Base-by-base conservation (phyloP, 768 basidiomycete species). In the Calocybe gangraenosa region DNA sequence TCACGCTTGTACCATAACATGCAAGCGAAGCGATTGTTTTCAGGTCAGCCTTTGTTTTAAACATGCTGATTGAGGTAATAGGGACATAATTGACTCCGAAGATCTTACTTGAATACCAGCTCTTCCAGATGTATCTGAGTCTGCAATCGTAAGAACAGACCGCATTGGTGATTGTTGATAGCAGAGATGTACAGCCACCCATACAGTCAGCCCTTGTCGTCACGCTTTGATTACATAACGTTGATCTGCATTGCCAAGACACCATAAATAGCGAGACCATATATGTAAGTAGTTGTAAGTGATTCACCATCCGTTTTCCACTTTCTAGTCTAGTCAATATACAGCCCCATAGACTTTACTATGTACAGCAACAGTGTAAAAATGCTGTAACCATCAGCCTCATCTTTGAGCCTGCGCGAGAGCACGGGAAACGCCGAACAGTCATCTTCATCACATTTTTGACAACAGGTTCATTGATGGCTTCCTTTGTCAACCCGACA, bases 91-190 rank as follows among this genome's bases (percentile, higher is more conserved):
- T 53, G 7, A 34, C 28, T 14, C 19, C 7, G n/a, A 23, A 13
- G 3, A 21, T 2, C 51, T 44, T 50, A 85, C 89, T 70, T 94
- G 92, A 19, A 96, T 91, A 0, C 92, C 93, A 22, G 92, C 92
- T 1, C 92, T 92, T 18, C 89, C 90, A 22, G 87, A 78, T 1
- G 83, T 79, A 56, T 94, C 92, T 11, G 87, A 81, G 7, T 91
- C 85, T 15, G 87, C 87, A 7, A 91, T 88, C 0, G 86, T 85
- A 44, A 91, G 58, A 1, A 86, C 68, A 1, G 72, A 50, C 19
- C 45, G 42, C 41, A 37, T 23, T 18, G 30, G n/a, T 7, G 21
- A 14, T 5, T 6, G 25, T 11, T 28, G 25, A 11, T 11, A 28
- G 25, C 25, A 28, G 25, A 28, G 25, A 28, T 28, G 11, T 6